Percentiles rank a stretch among this genome's conserved stretches.
Conservation (phyloP, 2,329 filamentous ascomycete species). For the Sclerotinia subarctica region DNA sequence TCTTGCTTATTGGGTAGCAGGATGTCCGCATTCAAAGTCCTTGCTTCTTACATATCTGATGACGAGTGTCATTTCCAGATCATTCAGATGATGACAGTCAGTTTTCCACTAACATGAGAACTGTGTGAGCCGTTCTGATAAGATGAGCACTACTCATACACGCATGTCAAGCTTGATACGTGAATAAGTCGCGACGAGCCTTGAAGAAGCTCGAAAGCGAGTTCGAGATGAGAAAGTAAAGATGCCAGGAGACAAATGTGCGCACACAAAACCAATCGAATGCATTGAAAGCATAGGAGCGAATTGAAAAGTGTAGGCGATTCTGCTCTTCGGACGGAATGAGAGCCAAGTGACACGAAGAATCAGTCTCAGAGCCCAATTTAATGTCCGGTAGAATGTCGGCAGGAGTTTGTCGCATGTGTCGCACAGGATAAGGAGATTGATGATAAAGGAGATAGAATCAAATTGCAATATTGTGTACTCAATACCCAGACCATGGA, state of each 20-base stretch:
- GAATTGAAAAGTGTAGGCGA: constrained; percentile 24
- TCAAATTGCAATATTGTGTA: background rate
- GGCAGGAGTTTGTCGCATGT: background rate
- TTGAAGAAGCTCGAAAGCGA: background rate
- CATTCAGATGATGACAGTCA: background rate
- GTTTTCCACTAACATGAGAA: background rate
- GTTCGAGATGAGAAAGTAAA: background rate
- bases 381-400: constrained; percentile 38
- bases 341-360: constrained; percentile 44
- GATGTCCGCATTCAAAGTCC: background rate
- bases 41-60: background rate
- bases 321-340: constrained; percentile 44
- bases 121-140: background rate
- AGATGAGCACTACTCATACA: background rate
- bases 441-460: background rate
- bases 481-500: background rate
- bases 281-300: constrained; percentile 24
- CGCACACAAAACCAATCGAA: constrained; percentile 21
- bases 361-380: constrained; percentile 42
- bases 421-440: background rate
- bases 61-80: background rate
- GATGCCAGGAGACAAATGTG: constrained; percentile 4
- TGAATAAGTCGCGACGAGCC: background rate
- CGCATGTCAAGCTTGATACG: background rate
- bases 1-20: background rate